Evolutionary conservation across 2,329 filamentous ascomycete species (phyloP).

Genomic region (Fusarium brachygibbosum): DNA sequence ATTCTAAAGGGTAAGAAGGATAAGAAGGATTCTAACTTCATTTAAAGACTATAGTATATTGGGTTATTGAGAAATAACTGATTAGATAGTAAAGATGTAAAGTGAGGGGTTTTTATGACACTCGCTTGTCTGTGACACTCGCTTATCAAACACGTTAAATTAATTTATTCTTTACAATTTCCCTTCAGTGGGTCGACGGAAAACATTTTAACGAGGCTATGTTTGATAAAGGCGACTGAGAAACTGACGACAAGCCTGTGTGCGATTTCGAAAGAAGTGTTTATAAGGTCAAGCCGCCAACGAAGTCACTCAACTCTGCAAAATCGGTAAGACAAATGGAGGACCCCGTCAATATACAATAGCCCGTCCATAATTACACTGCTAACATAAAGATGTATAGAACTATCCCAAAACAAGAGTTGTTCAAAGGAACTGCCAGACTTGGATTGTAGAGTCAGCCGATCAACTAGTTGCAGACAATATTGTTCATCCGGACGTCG

Average conservation of each 20-base stretch:
- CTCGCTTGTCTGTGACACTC: too few relatives aligned
- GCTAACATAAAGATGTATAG: fast-evolving
- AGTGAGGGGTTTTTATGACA: too few relatives aligned
- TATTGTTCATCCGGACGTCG: neutral
- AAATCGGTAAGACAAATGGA: neutral
- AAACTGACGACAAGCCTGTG: fast-evolving
- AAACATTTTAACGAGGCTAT: neutral
- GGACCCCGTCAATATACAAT: fast-evolving
- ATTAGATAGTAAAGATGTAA: too few relatives aligned
- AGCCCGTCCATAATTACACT: neutral
- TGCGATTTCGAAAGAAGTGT: neutral
- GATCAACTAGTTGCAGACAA: neutral
- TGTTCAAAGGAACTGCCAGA: constrained; percentile 17
- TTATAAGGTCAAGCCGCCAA: fast-evolving
- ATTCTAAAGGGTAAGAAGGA: too few relatives aligned
- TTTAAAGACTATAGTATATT: too few relatives aligned
- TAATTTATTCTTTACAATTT: too few relatives aligned
- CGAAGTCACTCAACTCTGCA: neutral
- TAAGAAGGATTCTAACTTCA: too few relatives aligned
- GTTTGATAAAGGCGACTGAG: fast-evolving
- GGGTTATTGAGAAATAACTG: too few relatives aligned
- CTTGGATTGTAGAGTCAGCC: constrained; percentile 18
- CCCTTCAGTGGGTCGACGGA: fast-evolving
- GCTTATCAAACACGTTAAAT: too few relatives aligned
- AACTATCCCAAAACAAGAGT: neutral